Conservation (phyloP, 1,284 basidiomycete species). For the Phaffia rhodozyma region DNA sequence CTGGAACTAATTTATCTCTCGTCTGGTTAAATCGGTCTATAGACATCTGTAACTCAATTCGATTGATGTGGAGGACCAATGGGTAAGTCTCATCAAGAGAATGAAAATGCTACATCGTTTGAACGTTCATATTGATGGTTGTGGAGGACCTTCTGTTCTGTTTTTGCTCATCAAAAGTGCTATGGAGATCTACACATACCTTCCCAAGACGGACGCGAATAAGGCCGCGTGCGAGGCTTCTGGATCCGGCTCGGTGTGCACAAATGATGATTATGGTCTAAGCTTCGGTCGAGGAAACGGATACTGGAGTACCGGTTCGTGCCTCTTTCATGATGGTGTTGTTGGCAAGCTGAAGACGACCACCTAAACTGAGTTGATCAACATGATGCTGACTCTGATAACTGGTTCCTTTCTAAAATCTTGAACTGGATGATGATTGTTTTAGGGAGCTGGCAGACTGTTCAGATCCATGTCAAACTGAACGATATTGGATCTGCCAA, state of each 20-base stretch:
- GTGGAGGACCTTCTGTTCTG: not conserved
- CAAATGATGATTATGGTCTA: slow-evolving; percentile 48
- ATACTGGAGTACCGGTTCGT: slow-evolving; percentile 46
- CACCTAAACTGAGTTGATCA: too few relatives aligned
- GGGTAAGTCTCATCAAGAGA: not conserved
- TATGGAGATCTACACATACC: slow-evolving; percentile 6
- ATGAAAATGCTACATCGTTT: too few relatives aligned
- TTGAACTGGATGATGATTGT: too few relatives aligned
- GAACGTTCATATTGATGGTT: too few relatives aligned
- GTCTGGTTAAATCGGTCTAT: too few relatives aligned
- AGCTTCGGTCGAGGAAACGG: slow-evolving; percentile 65
- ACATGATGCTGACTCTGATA: too few relatives aligned
- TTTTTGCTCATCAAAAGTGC: not conserved
- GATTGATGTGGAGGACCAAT: slow-evolving; percentile 34
- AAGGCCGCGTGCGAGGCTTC: slow-evolving; percentile 12
- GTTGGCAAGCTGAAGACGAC: too few relatives aligned
- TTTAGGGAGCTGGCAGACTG: slow-evolving; percentile 40
- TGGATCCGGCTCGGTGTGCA: slow-evolving; percentile 41
- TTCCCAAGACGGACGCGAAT: slow-evolving; percentile 3
- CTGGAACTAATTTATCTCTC: not conserved
- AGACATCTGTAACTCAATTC: slow-evolving; percentile 26
- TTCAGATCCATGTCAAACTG: slow-evolving; percentile 50
- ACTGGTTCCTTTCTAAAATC: too few relatives aligned
- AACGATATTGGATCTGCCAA: slow-evolving; percentile 44
- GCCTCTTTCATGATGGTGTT: too few relatives aligned